A percentile compares a stretch with the other conserved stretches of the same genome.
These are phyloP conservation scores for Capronia americana DNA, from an alignment of 2,329 filamentous ascomycete genomes.

Conservation along the genomic window DNA sequence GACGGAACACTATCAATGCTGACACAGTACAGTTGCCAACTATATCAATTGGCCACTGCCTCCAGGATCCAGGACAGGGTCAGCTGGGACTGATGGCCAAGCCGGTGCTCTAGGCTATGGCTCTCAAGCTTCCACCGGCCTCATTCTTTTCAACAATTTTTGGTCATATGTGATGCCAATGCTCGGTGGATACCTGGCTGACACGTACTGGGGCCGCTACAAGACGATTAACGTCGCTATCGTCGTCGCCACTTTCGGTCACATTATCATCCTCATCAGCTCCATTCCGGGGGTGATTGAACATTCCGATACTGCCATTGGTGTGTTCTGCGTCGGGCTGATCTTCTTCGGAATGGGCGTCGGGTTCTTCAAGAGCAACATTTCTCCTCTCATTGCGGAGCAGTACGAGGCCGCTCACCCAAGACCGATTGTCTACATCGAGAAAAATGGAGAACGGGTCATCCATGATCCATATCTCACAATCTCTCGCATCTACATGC, in stretches of 20 bases:
- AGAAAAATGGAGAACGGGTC: constrained; percentile 67
- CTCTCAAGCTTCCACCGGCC: constrained; percentile 60
- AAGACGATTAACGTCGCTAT: constrained; percentile 46
- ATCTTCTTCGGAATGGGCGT: constrained; percentile 52
- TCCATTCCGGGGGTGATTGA: constrained; percentile 39
- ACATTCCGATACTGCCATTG: constrained; percentile 39
- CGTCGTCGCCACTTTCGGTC: constrained; percentile 46
- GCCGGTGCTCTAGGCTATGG: constrained; percentile 63
- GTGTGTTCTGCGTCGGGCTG: constrained; percentile 43
- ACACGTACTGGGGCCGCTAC: constrained; percentile 62
- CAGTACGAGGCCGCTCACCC: constrained; percentile 65
- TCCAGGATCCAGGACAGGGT: constrained; percentile 54
- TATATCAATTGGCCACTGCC: constrained; percentile 55
- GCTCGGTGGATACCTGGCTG: constrained; percentile 47
- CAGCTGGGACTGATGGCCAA: constrained; percentile 49
- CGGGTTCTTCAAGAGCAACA: constrained; percentile 81
- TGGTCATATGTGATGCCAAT: constrained; percentile 52
- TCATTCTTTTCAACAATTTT: constrained; percentile 64
- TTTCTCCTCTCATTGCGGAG: constrained; percentile 73
- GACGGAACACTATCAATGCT: background rate
- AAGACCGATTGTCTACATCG: constrained; percentile 60
- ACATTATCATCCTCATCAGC: constrained; percentile 40
- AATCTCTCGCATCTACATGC: constrained; percentile 69
- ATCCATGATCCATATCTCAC: constrained; percentile 73
- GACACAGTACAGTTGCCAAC: constrained; percentile 56